These are phyloP conservation scores for Marasmius tenuissimus DNA, from an alignment of 1,284 basidiomycete species.

Conservation along the genomic window DNA sequence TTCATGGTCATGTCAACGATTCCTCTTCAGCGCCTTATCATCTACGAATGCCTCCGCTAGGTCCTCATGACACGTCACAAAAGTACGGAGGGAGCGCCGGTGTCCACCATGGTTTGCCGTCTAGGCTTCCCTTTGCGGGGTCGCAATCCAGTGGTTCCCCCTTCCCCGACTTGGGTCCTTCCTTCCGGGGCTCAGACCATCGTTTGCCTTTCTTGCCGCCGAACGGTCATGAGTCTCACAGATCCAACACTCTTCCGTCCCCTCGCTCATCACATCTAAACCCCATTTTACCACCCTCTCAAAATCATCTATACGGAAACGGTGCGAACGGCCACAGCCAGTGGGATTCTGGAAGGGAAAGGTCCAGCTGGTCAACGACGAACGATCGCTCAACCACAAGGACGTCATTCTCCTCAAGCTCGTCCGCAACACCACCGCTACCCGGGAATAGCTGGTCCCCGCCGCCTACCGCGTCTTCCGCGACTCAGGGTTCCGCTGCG, in stretches of 20 bases:
- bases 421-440: neutral
- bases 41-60: neutral
- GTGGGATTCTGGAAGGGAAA: neutral
- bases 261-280: neutral
- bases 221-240: neutral
- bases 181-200: neutral
- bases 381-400: neutral
- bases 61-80: constrained; percentile 2
- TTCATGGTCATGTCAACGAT: neutral
- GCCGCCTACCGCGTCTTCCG: neutral
- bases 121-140: neutral
- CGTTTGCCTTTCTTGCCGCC: neutral
- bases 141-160: neutral
- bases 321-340: neutral
- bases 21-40: neutral
- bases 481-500: neutral
- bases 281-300: neutral
- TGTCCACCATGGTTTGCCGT: neutral
- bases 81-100: neutral
- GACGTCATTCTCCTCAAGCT: neutral
- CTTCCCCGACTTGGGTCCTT: neutral
- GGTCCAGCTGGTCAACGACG: neutral
- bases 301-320: neutral
- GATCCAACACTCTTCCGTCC: neutral
- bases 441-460: neutral